Percentiles rank a stretch among this genome's conserved stretches.
phyloP scores from a whole-genome alignment of 768 basidiomycete genomes.

The Clitopilus hobsonii region DNA sequence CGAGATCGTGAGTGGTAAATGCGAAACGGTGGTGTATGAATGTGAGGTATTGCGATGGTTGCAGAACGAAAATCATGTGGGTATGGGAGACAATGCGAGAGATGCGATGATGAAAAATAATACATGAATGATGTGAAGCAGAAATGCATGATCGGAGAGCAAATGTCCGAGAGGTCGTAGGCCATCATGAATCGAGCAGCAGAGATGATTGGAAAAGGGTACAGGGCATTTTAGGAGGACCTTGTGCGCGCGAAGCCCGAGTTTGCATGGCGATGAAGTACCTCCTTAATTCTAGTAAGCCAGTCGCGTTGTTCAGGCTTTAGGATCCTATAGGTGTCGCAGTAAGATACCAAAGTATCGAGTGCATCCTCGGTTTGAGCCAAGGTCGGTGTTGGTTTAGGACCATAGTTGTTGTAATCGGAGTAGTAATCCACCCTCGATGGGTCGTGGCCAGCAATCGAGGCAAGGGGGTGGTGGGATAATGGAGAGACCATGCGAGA shows the following conservation, averaged over 20 bases:
- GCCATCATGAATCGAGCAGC: neutral
- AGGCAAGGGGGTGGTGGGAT: neutral
- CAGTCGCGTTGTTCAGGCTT: slow-evolving; percentile 28
- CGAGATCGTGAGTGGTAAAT: neutral
- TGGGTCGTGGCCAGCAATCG: neutral
- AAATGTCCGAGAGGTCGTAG: neutral
- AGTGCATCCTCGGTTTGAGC: slow-evolving; percentile 50
- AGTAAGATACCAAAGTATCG: slow-evolving; percentile 47
- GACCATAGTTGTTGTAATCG: neutral
- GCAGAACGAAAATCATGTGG: neutral
- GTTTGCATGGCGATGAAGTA: slow-evolving; percentile 20
- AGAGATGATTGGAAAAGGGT: neutral
- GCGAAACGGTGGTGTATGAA: neutral
- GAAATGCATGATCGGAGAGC: neutral
- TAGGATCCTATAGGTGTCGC: slow-evolving; percentile 34
- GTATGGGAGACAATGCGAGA: neutral
- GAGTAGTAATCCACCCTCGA: neutral
- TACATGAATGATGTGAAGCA: neutral
- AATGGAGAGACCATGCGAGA: neutral
- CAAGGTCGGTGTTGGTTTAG: slow-evolving; percentile 26
- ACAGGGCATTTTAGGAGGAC: neutral
- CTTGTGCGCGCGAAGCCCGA: slow-evolving; percentile 6
- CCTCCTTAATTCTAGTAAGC: slow-evolving; percentile 45
- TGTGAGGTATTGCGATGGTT: neutral
- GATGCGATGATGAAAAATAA: neutral